Base-by-base conservation (phyloP, 2,329 filamentous ascomycete genomes). In the Neofusicoccum kwambonambiense region DNA sequence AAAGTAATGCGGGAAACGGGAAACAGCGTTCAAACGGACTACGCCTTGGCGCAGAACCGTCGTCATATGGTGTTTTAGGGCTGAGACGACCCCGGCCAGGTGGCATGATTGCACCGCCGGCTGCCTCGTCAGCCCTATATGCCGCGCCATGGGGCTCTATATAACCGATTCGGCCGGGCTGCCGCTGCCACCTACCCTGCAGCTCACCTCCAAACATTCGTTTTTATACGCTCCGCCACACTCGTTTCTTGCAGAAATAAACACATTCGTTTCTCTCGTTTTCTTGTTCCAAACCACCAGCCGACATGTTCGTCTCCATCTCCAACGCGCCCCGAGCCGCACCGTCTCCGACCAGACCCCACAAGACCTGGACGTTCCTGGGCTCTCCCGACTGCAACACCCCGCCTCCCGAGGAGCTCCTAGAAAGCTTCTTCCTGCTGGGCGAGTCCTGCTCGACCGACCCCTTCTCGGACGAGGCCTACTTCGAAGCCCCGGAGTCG, bases 251-350 rank as follows among this genome's bases (percentile, higher is more conserved):
- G 17, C 8, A 4, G 11, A 13, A 19, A 35, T 4, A 11, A 34
- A 15, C 34, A 19, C 51, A 11, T 19, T 39, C 51, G n/a, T 41
- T 41, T 22, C 17, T n/a, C 11, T 13, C 6, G 27, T 31, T 31
- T 31, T 31, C 22, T 31, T 7, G 27, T 31, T 31, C 27, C 27
- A 19, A 19, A 31, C 39, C 22, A 27, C 17, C 45, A 4, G 11
- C 45, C 37, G 35, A 42, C 19, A 56, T 56, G 52, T 22, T 56
- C 35, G 52, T 56, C 52, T 35, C 52, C 52, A 37, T 56, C 37
- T 39, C 34, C 37, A 56, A n/a, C 52, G 22, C 52, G 5, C 52
- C 52, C 17, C 37, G 35, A 8, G 52, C 52, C 11, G 41, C 52
- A 11, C 52, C 52, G 2, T 15, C 22, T 17, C 52, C 52, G 13